Evolutionary conservation across 176 grass and related monocot species (phyloP), one percentile per base, ranked within the genome.

Genomic region (Dendrocalamus sinicus): DNA sequence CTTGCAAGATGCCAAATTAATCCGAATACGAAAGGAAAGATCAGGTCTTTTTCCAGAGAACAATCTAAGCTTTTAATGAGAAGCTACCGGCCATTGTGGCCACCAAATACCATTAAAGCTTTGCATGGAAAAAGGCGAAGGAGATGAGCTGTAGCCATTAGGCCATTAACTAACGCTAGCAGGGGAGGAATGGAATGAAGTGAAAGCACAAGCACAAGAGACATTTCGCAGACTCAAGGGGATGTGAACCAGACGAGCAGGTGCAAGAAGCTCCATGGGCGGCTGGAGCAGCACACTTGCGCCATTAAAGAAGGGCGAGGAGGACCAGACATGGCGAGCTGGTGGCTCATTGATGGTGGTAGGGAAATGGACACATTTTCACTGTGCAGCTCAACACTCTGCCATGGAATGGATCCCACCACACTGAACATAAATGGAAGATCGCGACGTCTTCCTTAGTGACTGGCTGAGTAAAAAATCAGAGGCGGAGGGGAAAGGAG

Each of bases 91-190:
- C 35, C 77, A 75, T 70, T 41, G 26, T 41, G 54, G 77, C 68
- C 75, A 84, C 76, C 81, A 84, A 81, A 81, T 70, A 40, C 35
- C 75, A 84, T 84, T 87, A 83, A 89, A 71, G 28, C 51, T 68
- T 13, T 22, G 48, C 45, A 71, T 67, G 14, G 50, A 50, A 62
- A 80, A 48, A 75, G 88, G 73, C 45, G 75, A 78, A 77, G 80
- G 89, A 41, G 86, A 78, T 89, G 72, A 76, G 86, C 59, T 84
- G 88, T 82, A 79, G 68, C 76, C 67, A 40, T 83, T 73, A 28
- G 19, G 17, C 46, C 90, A 91, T 95, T 81, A 84, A 89, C 66
- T 68, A 77, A 86, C 59, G 59, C 48, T 10, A 50, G 62, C 59
- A 24, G 52, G 26, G 46, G 67, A 68, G 67, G 69, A 81, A 86